Conservation (phyloP, 2,329 filamentous ascomycete genomes). For the Microthyrium microscopicum region DNA sequence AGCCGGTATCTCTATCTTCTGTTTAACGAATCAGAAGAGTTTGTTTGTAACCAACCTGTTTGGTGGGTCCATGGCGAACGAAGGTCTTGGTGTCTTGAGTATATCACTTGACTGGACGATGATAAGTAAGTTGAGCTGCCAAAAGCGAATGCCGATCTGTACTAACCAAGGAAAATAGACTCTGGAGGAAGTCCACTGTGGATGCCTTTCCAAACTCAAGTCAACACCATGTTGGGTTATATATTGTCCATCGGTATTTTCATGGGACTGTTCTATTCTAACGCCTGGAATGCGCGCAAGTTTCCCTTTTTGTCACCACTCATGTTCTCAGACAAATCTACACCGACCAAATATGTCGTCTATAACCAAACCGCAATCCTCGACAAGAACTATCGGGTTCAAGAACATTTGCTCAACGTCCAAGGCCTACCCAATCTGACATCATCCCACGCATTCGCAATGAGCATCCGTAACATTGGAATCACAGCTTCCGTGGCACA, state of each 20-base stretch:
- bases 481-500: conserved; percentile 9
- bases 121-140: conserved; percentile 4
- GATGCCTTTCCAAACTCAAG: conserved; percentile 7
- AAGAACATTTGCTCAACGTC: conserved; percentile 4
- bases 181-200: conserved; percentile 4
- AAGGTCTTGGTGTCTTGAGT: conserved; percentile 7
- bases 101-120: conserved; percentile 6
- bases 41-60: conserved; percentile 9
- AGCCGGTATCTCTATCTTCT: conserved; percentile 8
- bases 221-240: conserved; percentile 7
- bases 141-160: not conserved
- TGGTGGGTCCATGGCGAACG: conserved; percentile 9
- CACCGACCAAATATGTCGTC: conserved; percentile 6
- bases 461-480: conserved; percentile 8
- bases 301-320: conserved; percentile 10
- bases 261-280: conserved; percentile 8
- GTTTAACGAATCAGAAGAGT: conserved; percentile 9
- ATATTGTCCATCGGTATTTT: conserved; percentile 11
- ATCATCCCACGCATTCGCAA: conserved; percentile 5
- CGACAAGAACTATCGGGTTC: conserved; percentile 6
- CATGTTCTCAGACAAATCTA: conserved; percentile 9
- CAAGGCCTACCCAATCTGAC: conserved; percentile 9
- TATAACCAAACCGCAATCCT: conserved; percentile 10
- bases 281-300: conserved; percentile 7
- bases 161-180: conserved; percentile 17